Evolutionary conservation across 495 filamentous ascomycete genomes (phyloP).

Genomic region (Hyaloscypha finlandica): DNA sequence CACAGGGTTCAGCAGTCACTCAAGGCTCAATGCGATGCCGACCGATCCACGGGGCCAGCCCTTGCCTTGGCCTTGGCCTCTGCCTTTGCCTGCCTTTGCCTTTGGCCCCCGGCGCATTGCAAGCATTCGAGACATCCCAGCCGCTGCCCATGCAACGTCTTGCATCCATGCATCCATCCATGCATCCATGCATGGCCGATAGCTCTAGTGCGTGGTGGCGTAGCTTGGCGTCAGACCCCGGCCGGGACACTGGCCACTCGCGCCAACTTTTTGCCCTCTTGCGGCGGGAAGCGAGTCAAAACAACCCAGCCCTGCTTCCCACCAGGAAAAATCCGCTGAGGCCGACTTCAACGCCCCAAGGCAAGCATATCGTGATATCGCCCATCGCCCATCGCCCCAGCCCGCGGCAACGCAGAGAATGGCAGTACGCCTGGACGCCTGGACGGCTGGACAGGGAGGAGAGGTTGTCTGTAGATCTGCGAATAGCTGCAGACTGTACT

Average conservation of each 20-base stretch:
- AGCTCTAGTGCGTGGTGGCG: background rate
- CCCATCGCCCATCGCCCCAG: background rate
- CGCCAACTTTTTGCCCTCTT: slow-evolving; percentile 1
- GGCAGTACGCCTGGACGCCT: too few species aligned
- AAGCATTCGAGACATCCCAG: background rate
- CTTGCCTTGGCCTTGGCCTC: too few species aligned
- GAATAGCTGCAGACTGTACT: background rate
- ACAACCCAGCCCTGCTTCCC: slow-evolving; percentile 9
- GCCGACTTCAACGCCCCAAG: background rate
- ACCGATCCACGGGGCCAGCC: background rate
- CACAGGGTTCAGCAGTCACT: background rate
- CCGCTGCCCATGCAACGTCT: background rate
- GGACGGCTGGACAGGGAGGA: too few species aligned
- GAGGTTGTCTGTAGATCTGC: background rate
- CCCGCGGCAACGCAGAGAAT: background rate
- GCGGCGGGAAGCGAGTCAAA: slow-evolving; percentile 6
- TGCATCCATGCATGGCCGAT: background rate
- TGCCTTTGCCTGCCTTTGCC: too few species aligned
- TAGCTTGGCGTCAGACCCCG: background rate
- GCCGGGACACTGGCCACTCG: background rate
- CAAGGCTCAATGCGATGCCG: background rate
- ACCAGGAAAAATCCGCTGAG: slow-evolving; percentile 8
- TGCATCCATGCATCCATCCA: background rate
- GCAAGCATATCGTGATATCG: background rate
- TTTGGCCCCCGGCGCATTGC: background rate